Conservation (phyloP, 164 flowering plant genomes). For the Tinospora cordifolia region DNA sequence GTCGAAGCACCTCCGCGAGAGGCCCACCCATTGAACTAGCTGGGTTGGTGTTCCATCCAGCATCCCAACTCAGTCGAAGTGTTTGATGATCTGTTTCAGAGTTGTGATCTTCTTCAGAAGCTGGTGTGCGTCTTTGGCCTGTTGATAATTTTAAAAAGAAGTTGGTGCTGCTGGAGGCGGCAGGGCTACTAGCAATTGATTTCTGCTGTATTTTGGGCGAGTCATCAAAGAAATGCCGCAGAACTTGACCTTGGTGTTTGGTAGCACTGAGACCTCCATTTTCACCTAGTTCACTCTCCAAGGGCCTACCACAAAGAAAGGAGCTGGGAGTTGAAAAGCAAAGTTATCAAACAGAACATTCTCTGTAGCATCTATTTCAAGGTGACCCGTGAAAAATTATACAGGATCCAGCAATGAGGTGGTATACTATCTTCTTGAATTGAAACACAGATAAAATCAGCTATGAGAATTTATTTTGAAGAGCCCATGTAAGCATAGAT, state of each 20-base stretch:
- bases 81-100: slow-evolving; percentile 21
- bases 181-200: slow-evolving; percentile 14
- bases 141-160: slow-evolving; percentile 62
- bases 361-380: no score
- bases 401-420: no score
- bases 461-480: no score
- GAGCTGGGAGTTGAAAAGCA: no score
- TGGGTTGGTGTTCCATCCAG: slow-evolving; percentile 34
- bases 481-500: no score
- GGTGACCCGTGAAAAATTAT: no score
- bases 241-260: slow-evolving; percentile 25
- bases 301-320: no score
- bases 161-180: slow-evolving; percentile 12
- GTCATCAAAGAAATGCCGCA: slow-evolving; percentile 68
- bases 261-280: slow-evolving; percentile 7
- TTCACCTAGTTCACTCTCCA: background rate
- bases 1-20: slow-evolving; percentile 71
- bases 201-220: slow-evolving; percentile 55
- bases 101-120: slow-evolving; percentile 4
- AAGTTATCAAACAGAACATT: no score
- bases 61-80: slow-evolving; percentile 29
- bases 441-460: no score
- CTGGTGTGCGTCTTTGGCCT: slow-evolving; percentile 3
- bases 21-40: slow-evolving; percentile 52
- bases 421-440: no score